Conservation (phyloP, 345 rosid genomes). For the Luvunga scandens region DNA sequence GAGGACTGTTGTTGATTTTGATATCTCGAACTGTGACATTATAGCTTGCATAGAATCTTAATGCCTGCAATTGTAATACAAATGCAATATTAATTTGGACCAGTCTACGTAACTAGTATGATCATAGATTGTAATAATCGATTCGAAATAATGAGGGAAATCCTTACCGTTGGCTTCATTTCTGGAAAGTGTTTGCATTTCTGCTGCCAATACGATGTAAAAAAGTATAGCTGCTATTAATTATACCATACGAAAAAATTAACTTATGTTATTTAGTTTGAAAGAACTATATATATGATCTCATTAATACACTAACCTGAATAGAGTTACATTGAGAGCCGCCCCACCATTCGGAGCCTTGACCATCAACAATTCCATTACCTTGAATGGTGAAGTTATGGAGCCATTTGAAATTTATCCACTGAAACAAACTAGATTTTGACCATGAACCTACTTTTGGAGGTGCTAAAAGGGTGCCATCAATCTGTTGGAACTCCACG, state of each 20-base stretch:
- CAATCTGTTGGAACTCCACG: slow-evolving; percentile 47
- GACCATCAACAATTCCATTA: slow-evolving; percentile 68
- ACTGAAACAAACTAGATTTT: slow-evolving; percentile 63
- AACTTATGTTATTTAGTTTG: background rate
- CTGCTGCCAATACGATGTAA: slow-evolving; percentile 40
- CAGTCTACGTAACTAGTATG: background rate
- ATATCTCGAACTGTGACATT: slow-evolving; percentile 76
- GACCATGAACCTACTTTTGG: slow-evolving; percentile 63
- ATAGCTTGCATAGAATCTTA: slow-evolving; percentile 70
- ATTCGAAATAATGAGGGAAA: background rate
- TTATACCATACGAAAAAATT: too few relatives aligned
- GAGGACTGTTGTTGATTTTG: slow-evolving; percentile 66
- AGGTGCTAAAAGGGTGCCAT: slow-evolving; percentile 74
- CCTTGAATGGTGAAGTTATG: slow-evolving; percentile 71
- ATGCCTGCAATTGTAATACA: slow-evolving; percentile 35
- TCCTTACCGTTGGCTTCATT: slow-evolving; percentile 83
- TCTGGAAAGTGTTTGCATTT: slow-evolving; percentile 43
- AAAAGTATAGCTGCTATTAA: background rate
- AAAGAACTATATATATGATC: background rate
- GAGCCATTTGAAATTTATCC: slow-evolving; percentile 89
- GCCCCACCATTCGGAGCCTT: slow-evolving; percentile 83
- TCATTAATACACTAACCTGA: slow-evolving; percentile 30
- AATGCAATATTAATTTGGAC: background rate
- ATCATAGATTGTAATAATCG: too few relatives aligned
- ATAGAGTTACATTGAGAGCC: slow-evolving; percentile 30